These are phyloP conservation scores for Alternaria triticina DNA, from an alignment of 2,329 filamentous ascomycete species.

Conservation along the genomic window DNA sequence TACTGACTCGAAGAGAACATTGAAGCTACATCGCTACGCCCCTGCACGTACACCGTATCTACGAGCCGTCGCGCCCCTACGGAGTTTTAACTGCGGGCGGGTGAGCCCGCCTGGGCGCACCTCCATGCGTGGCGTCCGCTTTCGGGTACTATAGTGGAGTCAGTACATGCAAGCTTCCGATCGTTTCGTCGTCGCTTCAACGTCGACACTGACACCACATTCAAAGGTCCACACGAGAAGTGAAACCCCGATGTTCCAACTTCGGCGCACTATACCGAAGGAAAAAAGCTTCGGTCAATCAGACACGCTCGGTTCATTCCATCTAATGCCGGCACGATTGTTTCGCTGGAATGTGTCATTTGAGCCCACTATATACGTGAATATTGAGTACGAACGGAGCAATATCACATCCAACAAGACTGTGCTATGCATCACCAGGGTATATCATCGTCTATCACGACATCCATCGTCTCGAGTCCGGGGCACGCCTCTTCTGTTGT, in stretches of 20 bases:
- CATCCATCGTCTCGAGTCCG: not conserved
- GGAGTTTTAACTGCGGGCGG: not conserved
- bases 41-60: not conserved
- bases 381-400: not conserved
- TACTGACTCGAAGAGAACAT: not conserved
- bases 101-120: not conserved
- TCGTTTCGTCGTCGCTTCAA: accelerated
- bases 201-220: not conserved
- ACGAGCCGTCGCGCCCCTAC: not conserved
- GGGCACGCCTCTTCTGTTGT: not conserved
- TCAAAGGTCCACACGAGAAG: not conserved
- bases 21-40: not conserved
- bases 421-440: not conserved
- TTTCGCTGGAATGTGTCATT: not conserved
- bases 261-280: not conserved
- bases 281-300: not conserved
- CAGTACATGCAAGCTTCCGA: not conserved
- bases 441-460: not conserved
- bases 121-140: not conserved
- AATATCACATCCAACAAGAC: not conserved
- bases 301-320: not conserved
- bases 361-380: not conserved
- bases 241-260: not conserved
- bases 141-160: not conserved
- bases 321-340: not conserved